Percentiles rank a stretch among this genome's conserved stretches.
Evolutionary conservation across 2,329 filamentous ascomycete species (phyloP).

Genomic region (Sclerotinia subarctica): DNA sequence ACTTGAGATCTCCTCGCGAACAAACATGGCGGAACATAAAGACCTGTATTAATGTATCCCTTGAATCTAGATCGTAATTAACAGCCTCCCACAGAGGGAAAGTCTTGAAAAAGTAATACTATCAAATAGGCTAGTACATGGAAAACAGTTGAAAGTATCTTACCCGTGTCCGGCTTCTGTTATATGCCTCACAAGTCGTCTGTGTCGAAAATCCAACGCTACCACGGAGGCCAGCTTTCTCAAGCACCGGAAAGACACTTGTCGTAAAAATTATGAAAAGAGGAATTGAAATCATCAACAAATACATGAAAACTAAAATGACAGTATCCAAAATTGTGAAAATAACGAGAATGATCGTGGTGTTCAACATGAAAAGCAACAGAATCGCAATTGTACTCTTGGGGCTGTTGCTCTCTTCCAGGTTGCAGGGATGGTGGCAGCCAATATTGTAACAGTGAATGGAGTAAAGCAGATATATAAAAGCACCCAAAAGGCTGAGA

Average conservation of each 20-base stretch:
- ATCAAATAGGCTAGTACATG: neutral
- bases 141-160: neutral
- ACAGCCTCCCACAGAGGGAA: neutral
- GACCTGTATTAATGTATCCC: conserved; percentile 1
- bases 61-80: neutral
- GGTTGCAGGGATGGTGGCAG: neutral
- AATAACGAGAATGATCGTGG: no score
- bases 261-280: neutral
- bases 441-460: neutral
- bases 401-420: neutral
- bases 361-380: neutral
- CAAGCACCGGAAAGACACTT: neutral
- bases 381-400: neutral
- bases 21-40: neutral
- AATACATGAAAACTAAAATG: no score
- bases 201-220: neutral
- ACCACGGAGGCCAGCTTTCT: neutral
- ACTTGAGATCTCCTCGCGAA: neutral
- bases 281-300: no score
- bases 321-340: no score
- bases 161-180: neutral
- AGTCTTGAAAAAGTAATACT: neutral
- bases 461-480: neutral
- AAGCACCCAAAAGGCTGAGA: neutral
- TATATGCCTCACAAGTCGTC: neutral